Base-by-base conservation (phyloP, 1,284 basidiomycete species). In the Rhizopogon hawkerae region DNA sequence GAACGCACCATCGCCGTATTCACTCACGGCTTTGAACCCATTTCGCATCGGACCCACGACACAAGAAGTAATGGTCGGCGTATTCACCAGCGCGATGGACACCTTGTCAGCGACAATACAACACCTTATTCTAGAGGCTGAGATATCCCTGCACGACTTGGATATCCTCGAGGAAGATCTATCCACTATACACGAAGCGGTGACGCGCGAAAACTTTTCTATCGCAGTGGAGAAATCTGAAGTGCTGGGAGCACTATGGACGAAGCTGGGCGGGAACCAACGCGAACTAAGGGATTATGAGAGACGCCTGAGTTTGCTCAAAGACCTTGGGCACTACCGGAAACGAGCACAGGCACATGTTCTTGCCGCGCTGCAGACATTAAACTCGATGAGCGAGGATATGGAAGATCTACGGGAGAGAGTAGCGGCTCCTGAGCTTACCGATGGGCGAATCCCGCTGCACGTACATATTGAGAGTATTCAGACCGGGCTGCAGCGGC, bases 401-500 rank as follows among this genome's bases (percentile, higher is more conserved):
- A 79, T 89, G 73, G 83, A 85, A 59, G 83, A 84, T 41, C 62
- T 89, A 54, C 69, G 85, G 51, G 81, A 84, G 57, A 70, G 81
- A 9, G 81, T 84, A 1, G 73, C 81, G 2, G 75, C 78, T 24
- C 83, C 85, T 4, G 78, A 79, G 46, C 62, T 88, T 2, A 61
- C 76, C 10, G 79, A 76, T 3, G 66, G 75, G 14, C 68, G 66
- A 34, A 70, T 86, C n/a, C 82, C 84, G 2, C 65, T 82, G 2
- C 77, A 82, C 50, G 83, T 87, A 21, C 83, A 88, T 57, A 78
- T 87, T 63, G 76, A 76, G 64, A 84, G 79, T 53, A 85, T 88
- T 55, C 69, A 67, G 58, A 69, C 59, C 38, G 84, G 85, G 8
- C 57, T 87, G 56, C 75, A 83, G 55, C 72, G 84, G 57, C 57